phyloP scores from a whole-genome alignment of 345 rosid genomes.

The Sonneratia alba region DNA sequence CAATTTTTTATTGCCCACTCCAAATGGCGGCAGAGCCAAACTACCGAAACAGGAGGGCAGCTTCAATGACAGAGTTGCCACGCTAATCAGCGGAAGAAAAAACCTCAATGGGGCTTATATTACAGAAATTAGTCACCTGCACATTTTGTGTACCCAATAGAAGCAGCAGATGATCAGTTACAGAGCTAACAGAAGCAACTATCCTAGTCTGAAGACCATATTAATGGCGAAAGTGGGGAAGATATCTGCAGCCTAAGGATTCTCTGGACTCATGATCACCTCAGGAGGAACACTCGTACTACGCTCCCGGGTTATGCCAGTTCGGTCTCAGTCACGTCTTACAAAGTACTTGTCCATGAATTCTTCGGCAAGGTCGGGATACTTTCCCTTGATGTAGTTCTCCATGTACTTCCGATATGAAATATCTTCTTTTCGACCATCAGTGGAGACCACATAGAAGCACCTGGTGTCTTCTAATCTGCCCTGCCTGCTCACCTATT shows the following conservation, averaged over 20 bases:
- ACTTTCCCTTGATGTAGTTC: slow-evolving; percentile 45
- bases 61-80: too few relatives aligned
- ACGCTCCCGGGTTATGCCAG: slow-evolving; percentile 9
- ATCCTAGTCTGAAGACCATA: not conserved
- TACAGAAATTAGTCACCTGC: slow-evolving; percentile 8
- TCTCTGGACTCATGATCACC: not conserved
- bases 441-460: slow-evolving; percentile 59
- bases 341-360: slow-evolving; percentile 55
- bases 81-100: too few relatives aligned
- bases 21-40: too few relatives aligned
- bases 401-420: slow-evolving; percentile 71
- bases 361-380: slow-evolving; percentile 48
- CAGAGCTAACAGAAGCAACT: not conserved
- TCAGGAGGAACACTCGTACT: slow-evolving; percentile 22
- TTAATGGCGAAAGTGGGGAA: not conserved
- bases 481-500: slow-evolving; percentile 62
- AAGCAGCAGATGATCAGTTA: slow-evolving; percentile 14
- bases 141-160: slow-evolving; percentile 23
- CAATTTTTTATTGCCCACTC: too few relatives aligned
- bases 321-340: slow-evolving; percentile 22
- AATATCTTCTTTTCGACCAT: slow-evolving; percentile 62
- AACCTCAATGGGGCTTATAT: too few relatives aligned
- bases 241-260: not conserved
- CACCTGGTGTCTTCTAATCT: slow-evolving; percentile 54
- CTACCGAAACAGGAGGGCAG: too few relatives aligned